phyloP scores from a whole-genome alignment of 305 asterid genomes.

The Caryopteris hybrid region DNA sequence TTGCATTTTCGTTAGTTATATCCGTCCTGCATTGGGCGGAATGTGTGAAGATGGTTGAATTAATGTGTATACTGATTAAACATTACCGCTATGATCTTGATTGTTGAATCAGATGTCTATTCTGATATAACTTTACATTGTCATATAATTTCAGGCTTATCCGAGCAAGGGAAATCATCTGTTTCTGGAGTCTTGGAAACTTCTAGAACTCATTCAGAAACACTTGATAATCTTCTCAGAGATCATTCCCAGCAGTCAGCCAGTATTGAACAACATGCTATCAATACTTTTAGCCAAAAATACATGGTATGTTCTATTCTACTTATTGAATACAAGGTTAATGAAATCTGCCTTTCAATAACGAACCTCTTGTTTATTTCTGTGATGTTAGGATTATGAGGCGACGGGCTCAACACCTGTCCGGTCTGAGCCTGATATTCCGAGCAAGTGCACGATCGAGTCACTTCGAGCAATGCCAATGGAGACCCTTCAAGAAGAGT shows the following conservation, averaged over 20 bases:
- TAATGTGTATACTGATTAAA: too few species aligned
- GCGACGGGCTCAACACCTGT: slow-evolving; percentile 44
- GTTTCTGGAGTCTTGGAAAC: slow-evolving; percentile 46
- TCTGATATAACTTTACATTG: neutral
- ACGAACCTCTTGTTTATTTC: neutral
- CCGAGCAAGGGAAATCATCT: slow-evolving; percentile 51
- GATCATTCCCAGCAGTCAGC: slow-evolving; percentile 58
- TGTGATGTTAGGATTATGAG: slow-evolving; percentile 35
- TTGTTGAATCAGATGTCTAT: too few species aligned
- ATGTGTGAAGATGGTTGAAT: too few species aligned
- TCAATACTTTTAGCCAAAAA: slow-evolving; percentile 37
- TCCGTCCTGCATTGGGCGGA: too few species aligned
- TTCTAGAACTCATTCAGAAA: slow-evolving; percentile 48
- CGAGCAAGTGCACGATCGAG: slow-evolving; percentile 66
- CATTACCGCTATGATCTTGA: too few species aligned
- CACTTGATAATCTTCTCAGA: slow-evolving; percentile 43
- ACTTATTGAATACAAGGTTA: neutral
- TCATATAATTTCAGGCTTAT: slow-evolving; percentile 41
- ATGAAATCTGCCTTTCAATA: neutral
- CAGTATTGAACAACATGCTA: slow-evolving; percentile 35
- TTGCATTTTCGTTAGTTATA: too few species aligned
- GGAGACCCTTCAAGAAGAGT: slow-evolving; percentile 71
- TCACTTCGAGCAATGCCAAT: slow-evolving; percentile 73
- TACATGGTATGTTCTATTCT: slow-evolving; percentile 25
- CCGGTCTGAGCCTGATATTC: slow-evolving; percentile 46